Conservation (phyloP, 331 rosid species). For the Phaseolus coccineus region DNA sequence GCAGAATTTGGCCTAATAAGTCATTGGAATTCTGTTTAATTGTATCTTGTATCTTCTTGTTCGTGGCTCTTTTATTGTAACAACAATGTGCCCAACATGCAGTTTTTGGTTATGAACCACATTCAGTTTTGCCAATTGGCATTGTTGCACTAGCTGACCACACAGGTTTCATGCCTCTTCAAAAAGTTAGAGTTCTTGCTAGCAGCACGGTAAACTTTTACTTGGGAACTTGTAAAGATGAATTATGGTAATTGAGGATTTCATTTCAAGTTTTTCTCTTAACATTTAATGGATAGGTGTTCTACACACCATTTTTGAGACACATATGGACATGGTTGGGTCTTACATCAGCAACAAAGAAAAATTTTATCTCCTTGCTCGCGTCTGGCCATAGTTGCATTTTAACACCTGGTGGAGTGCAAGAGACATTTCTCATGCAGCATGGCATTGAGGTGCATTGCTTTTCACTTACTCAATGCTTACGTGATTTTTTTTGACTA, state of each 20-base stretch:
- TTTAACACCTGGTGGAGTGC: constrained; percentile 97
- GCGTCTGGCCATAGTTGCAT: constrained; percentile 81
- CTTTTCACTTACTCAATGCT: constrained; percentile 31
- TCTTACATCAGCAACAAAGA: constrained; percentile 72
- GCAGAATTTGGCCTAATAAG: constrained; percentile 14
- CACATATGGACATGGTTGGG: constrained; percentile 98
- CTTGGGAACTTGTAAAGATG: constrained; percentile 34
- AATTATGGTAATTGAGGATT: constrained; percentile 26
- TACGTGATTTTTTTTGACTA: constrained; percentile 6
- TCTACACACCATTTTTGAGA: constrained; percentile 87
- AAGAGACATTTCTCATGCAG: constrained; percentile 81
- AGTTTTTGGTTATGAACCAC: constrained; percentile 96
- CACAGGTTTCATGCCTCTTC: constrained; percentile 87
- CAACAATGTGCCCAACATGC: constrained; percentile 47
- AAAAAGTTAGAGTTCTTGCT: constrained; percentile 85
- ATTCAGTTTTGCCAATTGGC: constrained; percentile 92
- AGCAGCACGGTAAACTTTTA: constrained; percentile 83
- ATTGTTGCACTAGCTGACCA: constrained; percentile 72
- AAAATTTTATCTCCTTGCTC: constrained; percentile 65
- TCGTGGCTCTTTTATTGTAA: constrained; percentile 40
- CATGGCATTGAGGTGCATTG: constrained; percentile 79
- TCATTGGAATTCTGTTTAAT: constrained; percentile 19
- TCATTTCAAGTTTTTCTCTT: constrained; percentile 43
- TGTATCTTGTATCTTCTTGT: constrained; percentile 32
- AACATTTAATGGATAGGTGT: constrained; percentile 67